phyloP scores from a whole-genome alignment of 2,329 filamentous ascomycete species.

The Huntiella bhutanensis region DNA sequence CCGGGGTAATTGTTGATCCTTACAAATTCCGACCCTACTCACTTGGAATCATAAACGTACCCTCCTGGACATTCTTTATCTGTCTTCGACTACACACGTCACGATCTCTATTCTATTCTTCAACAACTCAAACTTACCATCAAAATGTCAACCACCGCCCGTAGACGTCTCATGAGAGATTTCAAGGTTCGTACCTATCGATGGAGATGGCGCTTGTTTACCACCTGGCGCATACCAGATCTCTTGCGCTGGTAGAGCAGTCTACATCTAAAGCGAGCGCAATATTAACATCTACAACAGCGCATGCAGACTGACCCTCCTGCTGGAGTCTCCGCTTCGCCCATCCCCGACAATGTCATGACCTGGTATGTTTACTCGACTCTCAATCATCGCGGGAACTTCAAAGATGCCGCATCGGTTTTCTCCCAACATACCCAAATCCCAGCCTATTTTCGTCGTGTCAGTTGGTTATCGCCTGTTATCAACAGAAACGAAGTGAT shows the following conservation, averaged over 20 bases:
- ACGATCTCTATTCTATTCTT: background rate
- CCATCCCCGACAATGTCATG: conserved; percentile 93
- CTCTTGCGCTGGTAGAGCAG: background rate
- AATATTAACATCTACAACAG: conserved; percentile 25
- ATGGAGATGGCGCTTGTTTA: too few species aligned
- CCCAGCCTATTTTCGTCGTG: too few species aligned
- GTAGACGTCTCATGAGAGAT: conserved; percentile 94
- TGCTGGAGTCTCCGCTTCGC: conserved; percentile 87
- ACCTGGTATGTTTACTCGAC: conserved; percentile 47
- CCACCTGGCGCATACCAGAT: too few species aligned
- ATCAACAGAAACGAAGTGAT: too few species aligned
- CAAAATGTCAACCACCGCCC: conserved; percentile 69
- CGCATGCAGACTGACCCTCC: conserved; percentile 99
- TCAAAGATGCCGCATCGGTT: too few species aligned
- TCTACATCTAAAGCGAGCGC: background rate
- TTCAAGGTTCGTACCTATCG: conserved; percentile 57
- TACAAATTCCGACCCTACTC: too few species aligned
- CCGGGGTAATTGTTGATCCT: too few species aligned
- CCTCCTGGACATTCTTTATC: background rate
- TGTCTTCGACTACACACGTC: background rate
- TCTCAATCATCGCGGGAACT: too few species aligned
- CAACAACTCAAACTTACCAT: background rate
- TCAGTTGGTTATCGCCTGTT: too few species aligned
- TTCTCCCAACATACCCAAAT: too few species aligned
- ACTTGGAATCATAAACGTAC: too few species aligned